Base-by-base conservation (phyloP, 2,329 filamentous ascomycete genomes). In the Karstenula rhodostoma region DNA sequence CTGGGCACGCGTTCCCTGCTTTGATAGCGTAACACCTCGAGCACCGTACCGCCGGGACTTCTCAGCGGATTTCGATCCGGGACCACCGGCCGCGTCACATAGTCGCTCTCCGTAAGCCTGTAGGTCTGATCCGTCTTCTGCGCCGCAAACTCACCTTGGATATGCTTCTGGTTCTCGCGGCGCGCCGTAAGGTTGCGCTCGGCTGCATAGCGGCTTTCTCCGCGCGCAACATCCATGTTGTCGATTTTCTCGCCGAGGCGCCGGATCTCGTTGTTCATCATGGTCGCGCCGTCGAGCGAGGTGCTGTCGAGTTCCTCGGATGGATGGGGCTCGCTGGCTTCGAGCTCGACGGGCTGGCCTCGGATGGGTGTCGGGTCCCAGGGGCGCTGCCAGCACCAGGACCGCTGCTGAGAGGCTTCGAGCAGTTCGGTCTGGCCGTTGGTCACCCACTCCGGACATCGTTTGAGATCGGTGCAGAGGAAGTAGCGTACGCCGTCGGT, bases 401-500 rank as follows among this genome's bases (percentile, higher is more conserved):
- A 73, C 1, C 69, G 69, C 32, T 70, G 66, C 59, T 77, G 76
- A 7, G 47, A 62, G 17, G 74, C 72, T 59, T 77, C 74, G 33
- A 72, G 56, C 47, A 69, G 59, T 49, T 73, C 67, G 4, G 56
- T 49, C n/a, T 73, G 66, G 2, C 67, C 68, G 19, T 68, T 64
- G 15, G 71, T 72, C 4, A 76, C 75, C 77, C 77, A 78, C 32
- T 77, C 75, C 1, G 77, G 77, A 42, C 73, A 73, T 37, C 75
- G 70, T 56, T 76, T 76, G 29, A 78, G 67, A 13, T 77, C 73
- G 2, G 78, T 73, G 58, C 74, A 79, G 33, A 81, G 71, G 63
- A 80, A 79, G 64, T 81, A 80, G 4, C 68, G 67, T 4, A 80
- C 76, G 4, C 73, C 73, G 13, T 76, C 70, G 6, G 67, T 76